phyloP scores from a whole-genome alignment of 352 stramenopile genomes.

The Phytophthora sansomeana region DNA sequence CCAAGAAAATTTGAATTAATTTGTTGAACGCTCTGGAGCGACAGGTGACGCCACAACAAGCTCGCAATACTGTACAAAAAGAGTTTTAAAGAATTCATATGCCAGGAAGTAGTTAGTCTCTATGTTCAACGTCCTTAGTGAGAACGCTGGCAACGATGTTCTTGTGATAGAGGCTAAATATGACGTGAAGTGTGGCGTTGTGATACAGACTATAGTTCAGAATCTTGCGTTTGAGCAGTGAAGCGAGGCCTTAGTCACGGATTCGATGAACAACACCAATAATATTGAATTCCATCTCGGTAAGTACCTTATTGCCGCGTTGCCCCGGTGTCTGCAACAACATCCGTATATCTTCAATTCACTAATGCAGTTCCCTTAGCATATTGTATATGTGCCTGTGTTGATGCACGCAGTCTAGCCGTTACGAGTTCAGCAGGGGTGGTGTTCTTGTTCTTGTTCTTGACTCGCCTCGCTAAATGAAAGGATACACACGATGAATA shows the following conservation, averaged over 20 bases:
- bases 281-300: constrained; percentile 15
- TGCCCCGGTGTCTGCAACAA: constrained; percentile 1
- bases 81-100: neutral
- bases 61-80: constrained; percentile 4
- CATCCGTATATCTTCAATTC: too few relatives aligned
- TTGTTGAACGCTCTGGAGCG: neutral
- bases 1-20: neutral
- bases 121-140: neutral
- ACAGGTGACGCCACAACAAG: constrained; percentile 3
- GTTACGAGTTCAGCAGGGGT: constrained; percentile 9
- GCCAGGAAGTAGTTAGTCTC: neutral
- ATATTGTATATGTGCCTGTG: neutral
- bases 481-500: constrained; percentile 5
- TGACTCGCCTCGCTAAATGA: constrained; percentile 5
- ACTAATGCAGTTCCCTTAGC: constrained; percentile 1
- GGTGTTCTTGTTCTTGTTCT: constrained; percentile 20
- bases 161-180: constrained; percentile 8
- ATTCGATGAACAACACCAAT: constrained; percentile 16
- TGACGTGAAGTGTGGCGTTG: constrained; percentile 5
- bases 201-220: constrained; percentile 12
- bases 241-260: constrained; percentile 5
- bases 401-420: constrained; percentile 7
- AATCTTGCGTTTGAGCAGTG: constrained; percentile 8
- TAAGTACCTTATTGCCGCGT: neutral
- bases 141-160: constrained; percentile 8